Percentiles rank a stretch among this genome's conserved stretches.
Conservation (phyloP, 2,329 filamentous ascomycete species). For the Epichloe aotearoae region DNA sequence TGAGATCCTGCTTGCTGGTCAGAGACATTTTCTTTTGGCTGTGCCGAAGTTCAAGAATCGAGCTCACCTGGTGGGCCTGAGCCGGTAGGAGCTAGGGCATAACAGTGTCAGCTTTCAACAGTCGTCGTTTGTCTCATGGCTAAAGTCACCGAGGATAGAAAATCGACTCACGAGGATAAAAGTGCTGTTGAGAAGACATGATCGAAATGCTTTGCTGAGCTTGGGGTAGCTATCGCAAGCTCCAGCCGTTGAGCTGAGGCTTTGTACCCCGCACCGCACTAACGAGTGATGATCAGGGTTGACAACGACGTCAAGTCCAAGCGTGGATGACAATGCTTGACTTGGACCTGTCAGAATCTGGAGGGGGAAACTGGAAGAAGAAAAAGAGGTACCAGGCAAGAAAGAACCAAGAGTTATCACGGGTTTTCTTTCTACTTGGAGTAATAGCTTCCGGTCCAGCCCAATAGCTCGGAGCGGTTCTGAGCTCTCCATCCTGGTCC, state of each 20-base stretch:
- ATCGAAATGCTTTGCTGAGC: background rate
- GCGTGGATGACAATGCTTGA: background rate
- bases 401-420: too few relatives aligned
- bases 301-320: background rate
- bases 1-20: background rate
- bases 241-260: background rate
- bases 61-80: constrained; percentile 13
- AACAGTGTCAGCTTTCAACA: background rate
- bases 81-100: constrained; percentile 6
- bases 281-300: background rate
- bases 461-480: too few relatives aligned
- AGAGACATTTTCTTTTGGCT: background rate
- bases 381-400: too few relatives aligned
- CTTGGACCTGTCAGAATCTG: too few relatives aligned
- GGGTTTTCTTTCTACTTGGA: too few relatives aligned
- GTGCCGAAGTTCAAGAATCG: background rate
- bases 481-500: too few relatives aligned
- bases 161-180: constrained; percentile 32
- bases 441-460: too few relatives aligned
- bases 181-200: constrained; percentile 30
- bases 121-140: background rate
- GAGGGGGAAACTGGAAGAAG: too few relatives aligned
- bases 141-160: background rate
- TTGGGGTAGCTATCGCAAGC: background rate
- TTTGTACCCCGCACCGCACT: background rate